These are phyloP conservation scores for Neurospora terricola DNA, from an alignment of 495 filamentous ascomycete species.

Conservation along the genomic window DNA sequence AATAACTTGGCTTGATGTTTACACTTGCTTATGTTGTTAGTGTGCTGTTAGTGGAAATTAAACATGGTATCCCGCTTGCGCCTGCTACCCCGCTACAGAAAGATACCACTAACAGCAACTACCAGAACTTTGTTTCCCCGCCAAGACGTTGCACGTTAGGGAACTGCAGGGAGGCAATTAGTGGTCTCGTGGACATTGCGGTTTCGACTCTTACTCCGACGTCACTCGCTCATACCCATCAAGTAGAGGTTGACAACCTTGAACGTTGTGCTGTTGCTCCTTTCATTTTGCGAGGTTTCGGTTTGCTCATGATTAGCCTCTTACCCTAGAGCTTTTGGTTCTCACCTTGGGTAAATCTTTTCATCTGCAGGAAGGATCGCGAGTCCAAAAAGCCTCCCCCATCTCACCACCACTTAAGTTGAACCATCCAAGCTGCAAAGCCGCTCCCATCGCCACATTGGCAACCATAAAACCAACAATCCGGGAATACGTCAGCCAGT, in stretches of 20 bases:
- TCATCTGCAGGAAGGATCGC: neutral
- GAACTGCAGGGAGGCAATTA: neutral
- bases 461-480: neutral
- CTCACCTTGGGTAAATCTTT: neutral
- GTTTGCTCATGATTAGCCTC: neutral
- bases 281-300: neutral
- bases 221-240: neutral
- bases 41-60: neutral
- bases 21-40: neutral
- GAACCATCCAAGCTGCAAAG: neutral
- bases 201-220: neutral
- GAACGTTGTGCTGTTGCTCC: neutral
- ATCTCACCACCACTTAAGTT: neutral
- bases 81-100: neutral
- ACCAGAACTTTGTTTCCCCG: neutral
- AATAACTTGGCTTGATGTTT: neutral
- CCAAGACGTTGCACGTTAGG: neutral
- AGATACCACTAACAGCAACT: neutral
- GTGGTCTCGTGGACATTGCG: neutral
- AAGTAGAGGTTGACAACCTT: neutral
- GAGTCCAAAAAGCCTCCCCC: neutral
- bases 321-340: neutral
- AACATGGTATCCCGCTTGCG: neutral
- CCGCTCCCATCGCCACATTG: neutral
- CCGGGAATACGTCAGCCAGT: neutral